phyloP scores from a whole-genome alignment of 129 eudicot species.

The Arctium minus region DNA sequence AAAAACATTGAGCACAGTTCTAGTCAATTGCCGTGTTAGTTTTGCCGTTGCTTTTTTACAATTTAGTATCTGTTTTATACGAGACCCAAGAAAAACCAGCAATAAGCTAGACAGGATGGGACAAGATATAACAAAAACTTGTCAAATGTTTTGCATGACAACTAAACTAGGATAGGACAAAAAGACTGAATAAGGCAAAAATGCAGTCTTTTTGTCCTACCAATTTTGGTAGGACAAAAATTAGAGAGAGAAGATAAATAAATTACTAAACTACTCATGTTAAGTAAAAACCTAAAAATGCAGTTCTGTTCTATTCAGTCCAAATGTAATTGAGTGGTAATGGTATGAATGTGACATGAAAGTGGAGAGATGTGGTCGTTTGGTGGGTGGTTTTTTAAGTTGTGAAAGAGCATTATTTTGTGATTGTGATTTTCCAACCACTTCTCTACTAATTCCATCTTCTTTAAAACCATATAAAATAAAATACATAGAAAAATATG shows the following conservation, averaged over 20 bases:
- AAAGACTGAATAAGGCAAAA: background rate
- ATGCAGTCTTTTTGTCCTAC: background rate
- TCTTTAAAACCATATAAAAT: too few relatives aligned
- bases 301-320: background rate
- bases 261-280: background rate
- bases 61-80: background rate
- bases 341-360: conserved; percentile 3
- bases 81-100: background rate
- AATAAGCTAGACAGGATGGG: background rate
- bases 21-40: background rate
- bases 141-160: too few relatives aligned
- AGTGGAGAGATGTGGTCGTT: background rate
- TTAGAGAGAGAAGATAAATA: background rate
- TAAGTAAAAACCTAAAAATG: background rate
- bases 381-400: background rate
- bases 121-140: background rate
- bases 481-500: too few relatives aligned
- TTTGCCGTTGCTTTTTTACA: background rate
- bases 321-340: background rate
- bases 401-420: conserved; percentile 1
- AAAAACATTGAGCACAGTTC: background rate
- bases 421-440: conserved; percentile 18
- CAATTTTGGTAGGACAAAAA: background rate
- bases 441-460: conserved; percentile 6
- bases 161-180: too few relatives aligned